Percentiles rank a stretch among this genome's conserved stretches.
These are phyloP conservation scores for Blastomyces emzantsi DNA, from an alignment of 2,329 filamentous ascomycete genomes.

Conservation along the genomic window DNA sequence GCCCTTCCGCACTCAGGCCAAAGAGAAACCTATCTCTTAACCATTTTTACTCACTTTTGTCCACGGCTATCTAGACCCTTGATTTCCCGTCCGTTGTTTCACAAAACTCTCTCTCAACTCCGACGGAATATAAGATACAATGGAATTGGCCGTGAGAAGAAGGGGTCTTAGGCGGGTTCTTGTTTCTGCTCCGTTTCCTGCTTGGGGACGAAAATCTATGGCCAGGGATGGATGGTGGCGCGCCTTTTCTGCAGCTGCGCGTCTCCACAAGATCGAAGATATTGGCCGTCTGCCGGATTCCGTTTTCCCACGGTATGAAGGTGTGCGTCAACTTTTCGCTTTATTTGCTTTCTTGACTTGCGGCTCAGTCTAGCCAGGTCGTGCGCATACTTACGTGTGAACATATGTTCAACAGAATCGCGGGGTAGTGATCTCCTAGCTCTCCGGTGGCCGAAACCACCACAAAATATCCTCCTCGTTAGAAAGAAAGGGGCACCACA, in stretches of 20 bases:
- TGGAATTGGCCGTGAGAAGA: conserved; percentile 3
- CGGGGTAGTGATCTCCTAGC: conserved; percentile 52
- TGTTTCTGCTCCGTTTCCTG: not conserved
- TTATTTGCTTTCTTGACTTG: not conserved
- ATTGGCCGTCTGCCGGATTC: conserved; percentile 40
- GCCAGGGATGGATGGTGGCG: conserved; percentile 18
- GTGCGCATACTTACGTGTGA: not conserved
- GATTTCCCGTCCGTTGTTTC: not conserved
- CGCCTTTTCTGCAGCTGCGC: conserved; percentile 36
- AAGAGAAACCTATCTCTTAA: not conserved
- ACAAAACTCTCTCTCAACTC: not conserved
- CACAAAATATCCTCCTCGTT: conserved; percentile 58
- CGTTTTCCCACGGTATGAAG: conserved; percentile 55
- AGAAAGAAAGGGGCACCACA: conserved; percentile 54
- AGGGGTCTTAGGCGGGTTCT: not conserved
- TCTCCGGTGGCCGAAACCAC: conserved; percentile 58
- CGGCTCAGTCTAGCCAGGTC: not conserved
- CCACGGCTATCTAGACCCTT: not conserved
- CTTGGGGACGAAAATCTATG: not conserved
- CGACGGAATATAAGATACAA: not conserved
- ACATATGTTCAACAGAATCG: conserved; percentile 39
- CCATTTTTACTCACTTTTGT: not conserved
- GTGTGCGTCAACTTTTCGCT: conserved; percentile 34
- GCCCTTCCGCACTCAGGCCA: not conserved
- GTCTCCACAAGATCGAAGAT: conserved; percentile 36